Evolutionary conservation across 768 basidiomycete species (phyloP), one percentile per base, ranked within the genome.

Genomic region (Amanita subjunquillea): DNA sequence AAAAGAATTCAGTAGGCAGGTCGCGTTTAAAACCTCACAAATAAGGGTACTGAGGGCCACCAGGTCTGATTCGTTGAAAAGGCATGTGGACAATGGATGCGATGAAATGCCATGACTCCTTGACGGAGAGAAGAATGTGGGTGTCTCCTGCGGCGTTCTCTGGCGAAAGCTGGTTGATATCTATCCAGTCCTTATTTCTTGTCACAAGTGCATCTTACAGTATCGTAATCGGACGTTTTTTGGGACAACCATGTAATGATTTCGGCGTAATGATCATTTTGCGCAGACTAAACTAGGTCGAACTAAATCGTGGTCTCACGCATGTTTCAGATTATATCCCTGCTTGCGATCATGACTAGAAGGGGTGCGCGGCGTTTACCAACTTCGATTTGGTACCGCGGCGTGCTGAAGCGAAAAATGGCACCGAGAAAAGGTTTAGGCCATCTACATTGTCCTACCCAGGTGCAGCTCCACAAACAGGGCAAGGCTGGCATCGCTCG

Each of bases 81-180:
- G 88, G 63, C 88, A 91, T 67, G 59, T 85, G 50, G 87, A 90
- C 71, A 87, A 88, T 58, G 87, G 87, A 48, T 87, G 85, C 69
- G 82, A 83, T 63, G 80, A 82, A 63, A 76, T 75, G 72, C 72
- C 75, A 55, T 65, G 62, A 47, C 36, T 27, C 25, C 38, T 44
- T 51, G 50, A 12, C 41, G 10, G 42, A 44, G 13, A 51, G 17
- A 44, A 23, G 2, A 51, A n/a, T 32, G 41, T 44, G 50, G 15
- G 42, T 36, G 17, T 2, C 22, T 51, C 39, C 40, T 13, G 50
- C 30, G 29, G 39, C 39, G 15, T 44, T 37, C 23, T 41, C 9
- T 15, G 15, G 17, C 10, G n/a, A 43, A 30, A 22, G 32, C 32
- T 50, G 39, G 40, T 17, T 10, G 15, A 36, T 15, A 36, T 6